phyloP scores from a whole-genome alignment of 2,329 filamentous ascomycete species.

The Elsinoe ampelina region DNA sequence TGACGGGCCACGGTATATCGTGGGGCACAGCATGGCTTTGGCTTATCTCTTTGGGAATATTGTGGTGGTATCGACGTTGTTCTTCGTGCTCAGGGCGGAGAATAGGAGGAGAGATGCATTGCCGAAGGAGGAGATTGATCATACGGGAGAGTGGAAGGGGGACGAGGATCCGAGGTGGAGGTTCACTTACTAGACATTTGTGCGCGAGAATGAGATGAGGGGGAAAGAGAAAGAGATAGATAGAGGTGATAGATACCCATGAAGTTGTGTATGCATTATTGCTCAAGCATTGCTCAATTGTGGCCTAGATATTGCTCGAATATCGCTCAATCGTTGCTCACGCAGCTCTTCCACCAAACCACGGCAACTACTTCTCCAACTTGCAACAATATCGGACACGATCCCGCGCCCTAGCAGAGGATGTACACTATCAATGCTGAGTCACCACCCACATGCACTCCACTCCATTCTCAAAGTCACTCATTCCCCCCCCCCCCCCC shows the following conservation, averaged over 20 bases:
- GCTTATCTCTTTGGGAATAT: conserved; percentile 54
- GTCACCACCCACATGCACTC: neutral
- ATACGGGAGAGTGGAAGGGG: conserved; percentile 48
- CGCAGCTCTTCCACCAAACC: too few species aligned
- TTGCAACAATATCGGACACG: too few species aligned
- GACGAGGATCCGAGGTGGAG: conserved; percentile 58
- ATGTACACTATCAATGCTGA: too few species aligned
- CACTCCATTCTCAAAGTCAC: neutral
- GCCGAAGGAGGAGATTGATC: conserved; percentile 37
- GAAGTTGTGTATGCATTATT: neutral
- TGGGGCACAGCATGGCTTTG: conserved; percentile 59
- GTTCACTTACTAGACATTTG: conserved; percentile 33
- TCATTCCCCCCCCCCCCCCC: too few species aligned
- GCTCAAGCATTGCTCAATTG: neutral
- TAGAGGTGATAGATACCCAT: neutral
- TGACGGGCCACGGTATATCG: conserved; percentile 52
- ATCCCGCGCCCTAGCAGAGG: too few species aligned
- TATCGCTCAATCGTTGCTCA: too few species aligned
- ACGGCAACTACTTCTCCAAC: too few species aligned
- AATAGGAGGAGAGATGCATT: conserved; percentile 45
- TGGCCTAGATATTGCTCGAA: too few species aligned
- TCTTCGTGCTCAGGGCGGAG: conserved; percentile 46
- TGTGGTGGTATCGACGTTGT: conserved; percentile 44
- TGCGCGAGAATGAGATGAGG: neutral
- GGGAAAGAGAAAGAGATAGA: neutral